Evolutionary conservation across 108 stramenopile genomes (phyloP), one percentile per base, ranked within the genome.

Genomic region (Mayamaea pseudoterrestris): DNA sequence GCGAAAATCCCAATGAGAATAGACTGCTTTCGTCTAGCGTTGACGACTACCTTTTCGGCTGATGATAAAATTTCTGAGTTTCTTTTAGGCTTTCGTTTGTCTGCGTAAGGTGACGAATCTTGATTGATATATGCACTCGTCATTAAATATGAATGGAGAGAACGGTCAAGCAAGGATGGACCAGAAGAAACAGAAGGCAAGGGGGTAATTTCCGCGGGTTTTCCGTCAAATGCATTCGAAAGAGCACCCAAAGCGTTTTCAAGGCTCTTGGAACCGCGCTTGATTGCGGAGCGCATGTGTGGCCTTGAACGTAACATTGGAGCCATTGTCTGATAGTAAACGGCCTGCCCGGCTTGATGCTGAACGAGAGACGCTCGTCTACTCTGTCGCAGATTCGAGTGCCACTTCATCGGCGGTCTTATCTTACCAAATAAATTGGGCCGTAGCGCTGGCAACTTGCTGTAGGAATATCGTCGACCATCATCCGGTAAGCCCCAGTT

Each of bases 401-500:
- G 24, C 64, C 60, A 68, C 13, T 32, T 51, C 6, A 50, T 58
- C 5, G 66, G 55, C 11, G 42, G 43, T 25, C 76, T 53, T 14
- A 66, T 53, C 32, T 63, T 53, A 4, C 70, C 71, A 20, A 69
- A 50, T 1, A 65, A 55, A 0, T 45, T 14, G 20, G 34, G 39
- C 22, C 72, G 45, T 34, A 77, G 47, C 5, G 29, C 35, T 5
- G 76, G 76, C 53, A 78, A 78, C 11, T 41, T 45, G 17, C 41
- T 54, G 45, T 78, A 78, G 14, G 49, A 52, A 40, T 73, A 78
- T 2, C 25, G 39, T 1, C 41, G 12, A 1, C 44, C 64, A 25
- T 65, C 50, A 29, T 61, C 69, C 12, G 71, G 71, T 32, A 78
- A 47, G 2, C 76, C 76, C 46, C 50, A 37, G 42, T 67, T 62